Base-by-base conservation (phyloP, 2,329 filamentous ascomycete genomes). In the Apiospora sp. region DNA sequence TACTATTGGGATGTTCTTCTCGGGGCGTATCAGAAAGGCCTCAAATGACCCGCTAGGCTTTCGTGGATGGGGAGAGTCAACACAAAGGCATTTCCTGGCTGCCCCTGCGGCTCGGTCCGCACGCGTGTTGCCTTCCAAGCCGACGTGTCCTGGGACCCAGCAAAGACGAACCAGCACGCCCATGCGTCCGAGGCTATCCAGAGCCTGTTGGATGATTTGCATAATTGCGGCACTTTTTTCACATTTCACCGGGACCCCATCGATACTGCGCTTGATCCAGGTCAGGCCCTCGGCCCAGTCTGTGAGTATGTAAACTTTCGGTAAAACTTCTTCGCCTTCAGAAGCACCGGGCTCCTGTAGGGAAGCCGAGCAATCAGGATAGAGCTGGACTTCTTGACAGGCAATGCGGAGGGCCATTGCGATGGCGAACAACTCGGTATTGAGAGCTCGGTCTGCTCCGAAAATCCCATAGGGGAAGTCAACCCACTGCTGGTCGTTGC, bases 371-470 rank as follows among this genome's bases (percentile, higher is more conserved):
- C 19, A 14, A 16, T 58, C 27, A 8, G 30, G 14, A 27, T 58
- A 34, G 14, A 58, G 51, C 51, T 58, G 51, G 27, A 14, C 16
- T 27, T 58, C 51, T 19, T 16, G 5, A 30, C 27, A 10, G 14
- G 51, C 27, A 19, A 34, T 58, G 12, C 51, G 51, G 27, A 58
- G 51, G 27, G 51, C 51, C 51, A 58, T 61, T 10, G 54, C 54
- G 37, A 61, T 22, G 54, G 54, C 54, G 37, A 61, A 61, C 30
- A 61, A 37, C 30, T 61, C 54, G 30, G 54, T 61, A 37, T 61
- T 16, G 4, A 4, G 8, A 4, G 10, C 14, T 34, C 37, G n/a
- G 30, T 7, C 10, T 30, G 30, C 30, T 19, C 54, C 54, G 19
- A 61, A 61, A 12, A 61, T 1, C 16, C 16, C 19, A 30, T 61